Evolutionary conservation across 1,284 basidiomycete species (phyloP), one percentile per base, ranked within the genome.

Genomic region (Ganoderma meredithae): DNA sequence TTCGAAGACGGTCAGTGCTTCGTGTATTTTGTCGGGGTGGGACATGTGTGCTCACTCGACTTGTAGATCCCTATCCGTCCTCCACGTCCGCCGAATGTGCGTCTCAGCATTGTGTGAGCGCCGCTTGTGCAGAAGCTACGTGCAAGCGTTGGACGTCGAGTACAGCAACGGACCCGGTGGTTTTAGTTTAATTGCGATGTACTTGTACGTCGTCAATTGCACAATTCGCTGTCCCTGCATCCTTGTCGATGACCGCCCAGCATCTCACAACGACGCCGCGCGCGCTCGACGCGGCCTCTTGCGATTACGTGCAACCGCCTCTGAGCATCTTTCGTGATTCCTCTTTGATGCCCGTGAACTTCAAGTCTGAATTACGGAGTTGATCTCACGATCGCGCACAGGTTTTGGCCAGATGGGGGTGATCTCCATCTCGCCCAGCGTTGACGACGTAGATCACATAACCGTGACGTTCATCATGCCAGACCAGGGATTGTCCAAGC

Each of bases 21-120:
- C 55, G 10, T 27, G 40, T 7, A 19, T 25, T 1, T 60, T 39
- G 60, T 33, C 10, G 17, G 3, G 6, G 39, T 12, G 10, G 19
- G 7, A 22, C 15, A 33, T 36, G n/a, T 40, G 27, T 47, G 9
- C 49, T 41, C 27, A 56, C 39, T 52, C 47, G 9, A 17, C 47
- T 19, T 12, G 15, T 39, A 67, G 66, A 17, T 49, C 9, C 71
- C 69, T 5, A 52, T 36, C 31, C 71, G 71, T 6, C 67, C 67
- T 1, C 44, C 69, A 40, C 52, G 71, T 22, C 69, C 69, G 19
- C 69, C 69, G 41, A 67, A 71, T 43, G 55, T 71, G 31, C 67
- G 68, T 44, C 52, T 72, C 44, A 69, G 68, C 62, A 63, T 36
- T 8, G n/a, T 66, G 55, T 68, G 67, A 69, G 19, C 63, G 40